Conservation (phyloP, 2,329 filamentous ascomycete species). For the Monilinia polystroma region DNA sequence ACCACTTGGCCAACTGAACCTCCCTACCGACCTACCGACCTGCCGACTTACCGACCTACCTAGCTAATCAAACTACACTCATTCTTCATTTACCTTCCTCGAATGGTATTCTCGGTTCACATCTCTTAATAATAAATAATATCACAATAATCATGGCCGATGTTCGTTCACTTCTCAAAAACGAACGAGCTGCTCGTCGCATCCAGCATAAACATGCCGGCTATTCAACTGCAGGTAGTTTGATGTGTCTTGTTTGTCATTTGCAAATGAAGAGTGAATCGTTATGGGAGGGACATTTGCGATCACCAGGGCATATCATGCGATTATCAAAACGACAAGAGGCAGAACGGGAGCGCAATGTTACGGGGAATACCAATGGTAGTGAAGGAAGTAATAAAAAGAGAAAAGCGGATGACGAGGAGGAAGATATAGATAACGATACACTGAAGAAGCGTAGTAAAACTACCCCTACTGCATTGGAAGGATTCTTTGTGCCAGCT, state of each 20-base stretch:
- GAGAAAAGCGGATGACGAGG: slow-evolving; percentile 47
- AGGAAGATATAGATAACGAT: slow-evolving; percentile 43
- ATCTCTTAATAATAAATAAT: not conserved
- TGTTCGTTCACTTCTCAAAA: slow-evolving; percentile 74
- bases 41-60: too few relatives aligned
- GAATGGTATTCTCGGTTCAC: not conserved
- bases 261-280: slow-evolving; percentile 63
- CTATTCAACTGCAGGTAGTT: slow-evolving; percentile 66
- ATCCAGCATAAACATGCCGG: slow-evolving; percentile 68
- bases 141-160: slow-evolving; percentile 61
- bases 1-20: not conserved
- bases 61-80: not conserved
- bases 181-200: slow-evolving; percentile 71
- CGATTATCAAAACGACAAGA: slow-evolving; percentile 40
- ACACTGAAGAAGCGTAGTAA: slow-evolving; percentile 47
- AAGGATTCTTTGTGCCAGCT: slow-evolving; percentile 40
- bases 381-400: slow-evolving; percentile 45
- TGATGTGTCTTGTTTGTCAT: slow-evolving; percentile 66
- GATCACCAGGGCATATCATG: slow-evolving; percentile 47
- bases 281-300: slow-evolving; percentile 64
- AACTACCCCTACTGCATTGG: slow-evolving; percentile 40
- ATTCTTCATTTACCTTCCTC: not conserved
- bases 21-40: not conserved
- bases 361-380: not conserved
- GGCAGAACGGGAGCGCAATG: slow-evolving; percentile 16